Evolutionary conservation across 768 basidiomycete genomes (phyloP).

Genomic region (Kwoniella dendrophila): DNA sequence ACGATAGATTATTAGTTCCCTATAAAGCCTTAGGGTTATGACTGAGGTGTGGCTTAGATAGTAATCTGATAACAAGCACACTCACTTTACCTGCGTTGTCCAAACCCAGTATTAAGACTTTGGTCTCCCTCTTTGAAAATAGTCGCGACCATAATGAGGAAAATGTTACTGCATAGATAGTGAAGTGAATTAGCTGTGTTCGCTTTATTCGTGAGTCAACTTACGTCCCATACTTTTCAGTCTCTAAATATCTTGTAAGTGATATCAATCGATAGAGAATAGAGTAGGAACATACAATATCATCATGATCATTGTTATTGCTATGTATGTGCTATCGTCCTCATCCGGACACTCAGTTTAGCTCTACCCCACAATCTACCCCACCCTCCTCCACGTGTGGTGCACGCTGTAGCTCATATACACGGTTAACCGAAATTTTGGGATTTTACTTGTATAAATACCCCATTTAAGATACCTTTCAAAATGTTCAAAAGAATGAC

Average conservation of each 20-base stretch:
- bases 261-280: neutral
- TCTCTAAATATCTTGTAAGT: neutral
- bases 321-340: too few species aligned
- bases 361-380: too few species aligned
- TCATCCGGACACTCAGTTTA: too few species aligned
- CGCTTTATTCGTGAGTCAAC: neutral
- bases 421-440: neutral
- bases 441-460: neutral
- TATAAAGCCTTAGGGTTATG: too few species aligned
- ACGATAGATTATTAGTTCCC: neutral
- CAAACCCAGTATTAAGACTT: conserved; percentile 55
- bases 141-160: conserved; percentile 51
- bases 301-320: too few species aligned
- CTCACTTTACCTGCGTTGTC: conserved; percentile 56
- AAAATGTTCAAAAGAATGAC: neutral
- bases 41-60: too few species aligned
- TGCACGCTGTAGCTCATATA: too few species aligned
- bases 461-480: neutral
- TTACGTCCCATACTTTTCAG: conserved; percentile 3
- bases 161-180: conserved; percentile 45
- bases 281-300: too few species aligned
- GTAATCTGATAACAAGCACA: neutral
- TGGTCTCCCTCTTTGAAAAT: conserved; percentile 53
- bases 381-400: too few species aligned
- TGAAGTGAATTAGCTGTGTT: neutral